These are phyloP conservation scores for Blastocladiella emersonii DNA, from an alignment of 371 early-diverging fungal genomes.

Conservation along the genomic window DNA sequence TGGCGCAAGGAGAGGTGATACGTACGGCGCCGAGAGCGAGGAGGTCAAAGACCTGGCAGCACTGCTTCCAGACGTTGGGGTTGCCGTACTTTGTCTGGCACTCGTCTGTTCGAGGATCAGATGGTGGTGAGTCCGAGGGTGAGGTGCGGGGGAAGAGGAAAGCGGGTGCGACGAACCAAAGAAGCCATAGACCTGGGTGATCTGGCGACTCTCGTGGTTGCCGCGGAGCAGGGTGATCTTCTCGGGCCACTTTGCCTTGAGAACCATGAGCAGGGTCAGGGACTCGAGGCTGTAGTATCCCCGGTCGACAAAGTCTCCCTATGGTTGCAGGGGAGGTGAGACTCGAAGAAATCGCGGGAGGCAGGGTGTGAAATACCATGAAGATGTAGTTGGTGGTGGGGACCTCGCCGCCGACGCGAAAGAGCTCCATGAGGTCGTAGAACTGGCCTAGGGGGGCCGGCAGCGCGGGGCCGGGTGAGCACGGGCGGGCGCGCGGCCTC, in stretches of 20 bases:
- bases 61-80: conserved; percentile 97
- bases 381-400: conserved; percentile 96
- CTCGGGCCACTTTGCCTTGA: conserved; percentile 95
- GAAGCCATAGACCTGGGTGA: conserved; percentile 99
- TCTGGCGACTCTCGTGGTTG: conserved; percentile 97
- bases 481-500: too few relatives aligned
- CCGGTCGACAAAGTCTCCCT: conserved; percentile 99
- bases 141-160: too few relatives aligned
- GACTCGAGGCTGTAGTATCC: conserved; percentile 98
- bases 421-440: conserved; percentile 94
- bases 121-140: too few relatives aligned
- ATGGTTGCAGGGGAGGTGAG: conserved; percentile 1
- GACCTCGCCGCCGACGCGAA: conserved; percentile 94
- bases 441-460: conserved; percentile 99
- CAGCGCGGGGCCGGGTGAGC: too few relatives aligned
- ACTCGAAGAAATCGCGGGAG: too few relatives aligned
- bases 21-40: conserved; percentile 91
- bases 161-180: conserved; percentile 47
- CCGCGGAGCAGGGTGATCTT: conserved; percentile 95
- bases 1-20: conserved; percentile 5
- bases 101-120: too few relatives aligned
- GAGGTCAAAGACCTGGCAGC: conserved; percentile 97
- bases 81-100: conserved; percentile 96
- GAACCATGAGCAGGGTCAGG: conserved; percentile 77
- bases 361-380: conserved; percentile 42